Evolutionary conservation across 2,329 filamentous ascomycete species (phyloP).

Genomic region (Thelonectria discophora): DNA sequence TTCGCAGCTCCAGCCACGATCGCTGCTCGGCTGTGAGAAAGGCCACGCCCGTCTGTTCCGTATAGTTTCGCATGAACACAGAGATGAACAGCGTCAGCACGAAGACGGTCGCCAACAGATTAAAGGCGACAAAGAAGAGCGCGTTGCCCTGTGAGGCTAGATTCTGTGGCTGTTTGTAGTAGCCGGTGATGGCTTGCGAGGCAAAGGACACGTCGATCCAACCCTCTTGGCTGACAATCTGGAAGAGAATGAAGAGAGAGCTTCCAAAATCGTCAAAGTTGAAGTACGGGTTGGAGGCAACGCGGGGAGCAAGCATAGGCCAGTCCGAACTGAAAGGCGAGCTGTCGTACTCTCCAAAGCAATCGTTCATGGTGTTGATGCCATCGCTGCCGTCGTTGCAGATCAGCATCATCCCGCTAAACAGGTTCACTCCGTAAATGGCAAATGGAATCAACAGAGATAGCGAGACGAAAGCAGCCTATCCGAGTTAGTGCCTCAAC

Average conservation of each 20-base stretch:
- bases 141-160: constrained; percentile 83
- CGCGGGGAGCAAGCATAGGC: constrained; percentile 83
- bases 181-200: constrained; percentile 82
- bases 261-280: constrained; percentile 96
- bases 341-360: constrained; percentile 83
- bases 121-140: constrained; percentile 95
- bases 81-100: constrained; percentile 97
- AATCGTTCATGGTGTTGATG: constrained; percentile 72
- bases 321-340: constrained; percentile 78
- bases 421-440: constrained; percentile 93
- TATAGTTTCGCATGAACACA: constrained; percentile 99
- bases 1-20: constrained; percentile 94
- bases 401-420: constrained; percentile 78
- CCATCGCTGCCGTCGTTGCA: constrained; percentile 74
- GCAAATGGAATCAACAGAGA: constrained; percentile 96
- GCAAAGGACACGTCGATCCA: constrained; percentile 94
- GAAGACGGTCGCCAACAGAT: constrained; percentile 94
- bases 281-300: constrained; percentile 83
- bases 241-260: constrained; percentile 94
- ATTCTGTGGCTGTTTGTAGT: constrained; percentile 74
- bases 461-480: constrained; percentile 90
- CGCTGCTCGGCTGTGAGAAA: constrained; percentile 95
- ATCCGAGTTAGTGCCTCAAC: not conserved
- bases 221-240: constrained; percentile 98
- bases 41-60: constrained; percentile 96